A percentile compares a stretch with the other conserved stretches of the same genome.
These are phyloP conservation scores for Aphanomyces stellatus DNA, from an alignment of 352 stramenopile genomes.

Conservation along the genomic window DNA sequence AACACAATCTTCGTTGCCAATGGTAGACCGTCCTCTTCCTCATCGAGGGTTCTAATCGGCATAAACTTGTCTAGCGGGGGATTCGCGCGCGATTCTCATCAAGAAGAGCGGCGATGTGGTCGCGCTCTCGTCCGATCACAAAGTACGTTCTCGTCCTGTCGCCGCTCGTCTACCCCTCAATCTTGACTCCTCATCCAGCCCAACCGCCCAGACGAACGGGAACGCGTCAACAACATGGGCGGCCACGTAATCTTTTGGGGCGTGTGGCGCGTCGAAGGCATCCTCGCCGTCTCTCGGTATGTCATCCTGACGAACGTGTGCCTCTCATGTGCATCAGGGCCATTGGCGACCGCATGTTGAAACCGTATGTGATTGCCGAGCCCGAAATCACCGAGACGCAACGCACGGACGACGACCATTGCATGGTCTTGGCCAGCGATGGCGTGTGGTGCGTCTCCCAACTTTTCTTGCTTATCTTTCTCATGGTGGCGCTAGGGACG, in stretches of 20 bases:
- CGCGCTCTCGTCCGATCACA: slow-evolving; percentile 83
- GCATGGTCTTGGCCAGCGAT: slow-evolving; percentile 84
- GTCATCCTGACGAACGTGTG: neutral
- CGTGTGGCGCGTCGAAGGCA: slow-evolving; percentile 90
- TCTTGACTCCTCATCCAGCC: slow-evolving; percentile 26
- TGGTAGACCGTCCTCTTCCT: slow-evolving; percentile 18
- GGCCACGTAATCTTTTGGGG: slow-evolving; percentile 88
- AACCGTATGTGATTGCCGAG: slow-evolving; percentile 87
- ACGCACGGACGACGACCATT: slow-evolving; percentile 60
- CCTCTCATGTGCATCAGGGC: slow-evolving; percentile 26
- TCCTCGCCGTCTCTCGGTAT: slow-evolving; percentile 83
- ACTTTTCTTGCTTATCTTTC: neutral
- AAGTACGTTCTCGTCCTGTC: slow-evolving; percentile 19
- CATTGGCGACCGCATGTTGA: slow-evolving; percentile 89
- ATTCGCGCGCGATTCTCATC: slow-evolving; percentile 85
- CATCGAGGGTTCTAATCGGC: neutral
- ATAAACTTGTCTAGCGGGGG: slow-evolving; percentile 33
- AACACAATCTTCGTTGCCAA: slow-evolving; percentile 84
- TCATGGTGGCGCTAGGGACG: slow-evolving; percentile 35
- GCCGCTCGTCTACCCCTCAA: neutral
- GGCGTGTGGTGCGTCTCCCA: slow-evolving; percentile 57
- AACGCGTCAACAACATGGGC: slow-evolving; percentile 80
- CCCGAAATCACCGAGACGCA: slow-evolving; percentile 75
- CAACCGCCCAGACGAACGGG: slow-evolving; percentile 83
- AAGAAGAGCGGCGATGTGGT: slow-evolving; percentile 65